A percentile compares a stretch with the other conserved stretches of the same genome.
Evolutionary conservation across 2,329 filamentous ascomycete genomes (phyloP).

Genomic region (Thelonectria olida): DNA sequence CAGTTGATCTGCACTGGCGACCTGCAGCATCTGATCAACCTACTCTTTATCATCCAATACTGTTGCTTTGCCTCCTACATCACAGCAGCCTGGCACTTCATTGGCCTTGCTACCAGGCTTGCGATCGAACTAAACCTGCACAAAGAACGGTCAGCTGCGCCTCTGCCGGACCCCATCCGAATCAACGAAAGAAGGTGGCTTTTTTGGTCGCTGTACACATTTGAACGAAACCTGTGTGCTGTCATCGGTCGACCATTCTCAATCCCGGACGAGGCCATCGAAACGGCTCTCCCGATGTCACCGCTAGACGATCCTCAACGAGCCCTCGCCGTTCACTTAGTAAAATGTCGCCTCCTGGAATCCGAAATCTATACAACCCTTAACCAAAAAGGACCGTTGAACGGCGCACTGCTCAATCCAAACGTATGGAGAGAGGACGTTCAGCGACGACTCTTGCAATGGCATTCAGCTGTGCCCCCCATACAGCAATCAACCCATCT

Average conservation of each 20-base stretch:
- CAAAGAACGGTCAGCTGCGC: background rate
- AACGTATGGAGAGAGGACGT: slow-evolving; percentile 31
- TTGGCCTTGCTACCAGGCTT: slow-evolving; percentile 26
- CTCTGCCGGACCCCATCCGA: background rate
- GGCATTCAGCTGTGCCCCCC: slow-evolving; percentile 25
- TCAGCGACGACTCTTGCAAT: slow-evolving; percentile 27
- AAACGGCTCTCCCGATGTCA: slow-evolving; percentile 12
- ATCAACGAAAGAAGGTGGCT: slow-evolving; percentile 12
- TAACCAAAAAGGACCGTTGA: slow-evolving; percentile 17
- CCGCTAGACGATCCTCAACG: slow-evolving; percentile 8
- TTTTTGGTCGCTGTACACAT: slow-evolving; percentile 29
- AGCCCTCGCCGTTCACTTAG: slow-evolving; percentile 30
- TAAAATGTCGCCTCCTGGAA: slow-evolving; percentile 33
- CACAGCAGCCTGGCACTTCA: slow-evolving; percentile 28
- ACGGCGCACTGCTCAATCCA: slow-evolving; percentile 26
- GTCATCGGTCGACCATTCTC: slow-evolving; percentile 24
- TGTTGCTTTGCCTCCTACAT: slow-evolving; percentile 26
- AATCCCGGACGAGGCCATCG: slow-evolving; percentile 29
- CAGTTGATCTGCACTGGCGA: slow-evolving; percentile 22
- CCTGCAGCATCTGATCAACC: slow-evolving; percentile 20
- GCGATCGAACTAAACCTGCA: slow-evolving; percentile 25
- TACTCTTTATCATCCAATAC: slow-evolving; percentile 28
- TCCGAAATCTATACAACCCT: slow-evolving; percentile 37
- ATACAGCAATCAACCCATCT: slow-evolving; percentile 27
- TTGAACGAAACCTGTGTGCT: slow-evolving; percentile 29